Conservation (phyloP, 352 stramenopile genomes). For the Globisporangium splendens region DNA sequence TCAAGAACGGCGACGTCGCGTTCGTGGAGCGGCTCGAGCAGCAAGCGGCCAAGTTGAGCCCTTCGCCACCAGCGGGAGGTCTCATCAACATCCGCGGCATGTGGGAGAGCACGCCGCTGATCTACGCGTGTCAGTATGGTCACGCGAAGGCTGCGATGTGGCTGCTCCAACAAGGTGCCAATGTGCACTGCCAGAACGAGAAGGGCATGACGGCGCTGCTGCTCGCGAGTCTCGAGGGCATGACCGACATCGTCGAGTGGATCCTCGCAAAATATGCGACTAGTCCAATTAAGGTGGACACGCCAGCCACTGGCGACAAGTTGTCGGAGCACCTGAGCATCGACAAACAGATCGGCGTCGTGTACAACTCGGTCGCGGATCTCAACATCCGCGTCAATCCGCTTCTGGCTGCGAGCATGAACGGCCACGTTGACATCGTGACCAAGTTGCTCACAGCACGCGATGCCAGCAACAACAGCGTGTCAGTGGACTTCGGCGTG, state of each 20-base stretch:
- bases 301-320: neutral
- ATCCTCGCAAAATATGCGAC: constrained; percentile 22
- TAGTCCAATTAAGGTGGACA: neutral
- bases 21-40: constrained; percentile 24
- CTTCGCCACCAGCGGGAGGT: neutral
- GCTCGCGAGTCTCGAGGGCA: constrained; percentile 65
- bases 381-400: constrained; percentile 55
- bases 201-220: constrained; percentile 68
- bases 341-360: constrained; percentile 55
- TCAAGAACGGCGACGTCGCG: constrained; percentile 51
- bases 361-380: constrained; percentile 70
- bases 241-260: constrained; percentile 37
- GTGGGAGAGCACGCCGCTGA: constrained; percentile 80
- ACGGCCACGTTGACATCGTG: constrained; percentile 61
- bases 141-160: constrained; percentile 51
- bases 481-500: constrained; percentile 18
- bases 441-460: constrained; percentile 31
- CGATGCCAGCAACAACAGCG: constrained; percentile 14
- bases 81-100: constrained; percentile 71
- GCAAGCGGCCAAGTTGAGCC: constrained; percentile 3
- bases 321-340: constrained; percentile 11
- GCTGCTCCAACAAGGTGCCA: constrained; percentile 43
- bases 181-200: constrained; percentile 52
- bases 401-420: constrained; percentile 66
- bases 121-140: constrained; percentile 72